Conservation (phyloP, 2,329 filamentous ascomycete genomes). For the Basipetospora chlamydospora region DNA sequence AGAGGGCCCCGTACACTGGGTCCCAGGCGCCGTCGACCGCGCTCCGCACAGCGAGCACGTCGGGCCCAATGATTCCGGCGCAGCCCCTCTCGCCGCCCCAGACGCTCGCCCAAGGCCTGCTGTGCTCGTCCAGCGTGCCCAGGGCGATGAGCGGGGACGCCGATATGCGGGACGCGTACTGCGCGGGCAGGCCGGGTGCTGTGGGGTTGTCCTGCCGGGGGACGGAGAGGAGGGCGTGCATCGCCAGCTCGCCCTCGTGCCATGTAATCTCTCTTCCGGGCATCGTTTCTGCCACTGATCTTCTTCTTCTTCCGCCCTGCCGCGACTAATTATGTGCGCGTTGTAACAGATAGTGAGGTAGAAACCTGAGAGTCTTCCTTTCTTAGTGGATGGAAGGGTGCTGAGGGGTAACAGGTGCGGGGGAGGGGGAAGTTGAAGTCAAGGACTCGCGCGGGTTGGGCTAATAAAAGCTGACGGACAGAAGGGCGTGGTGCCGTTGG, state of each 20-base stretch:
- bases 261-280: background rate
- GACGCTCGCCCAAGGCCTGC: constrained; percentile 60
- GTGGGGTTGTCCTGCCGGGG: constrained; percentile 52
- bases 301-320: background rate
- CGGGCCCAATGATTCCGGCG: constrained; percentile 44
- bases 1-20: constrained; percentile 52
- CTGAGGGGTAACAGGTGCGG: too few relatives aligned
- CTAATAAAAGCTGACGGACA: too few relatives aligned
- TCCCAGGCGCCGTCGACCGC: constrained; percentile 48
- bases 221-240: constrained; percentile 48
- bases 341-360: too few relatives aligned
- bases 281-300: background rate
- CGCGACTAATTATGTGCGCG: too few relatives aligned
- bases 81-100: constrained; percentile 65
- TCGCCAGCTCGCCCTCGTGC: constrained; percentile 41
- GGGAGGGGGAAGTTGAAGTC: too few relatives aligned
- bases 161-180: constrained; percentile 45
- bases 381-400: too few relatives aligned
- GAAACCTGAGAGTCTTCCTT: too few relatives aligned
- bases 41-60: constrained; percentile 48
- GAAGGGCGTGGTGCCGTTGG: too few relatives aligned
- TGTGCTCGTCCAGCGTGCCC: constrained; percentile 51
- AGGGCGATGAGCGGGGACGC: constrained; percentile 55
- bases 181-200: constrained; percentile 42
- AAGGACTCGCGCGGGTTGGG: too few relatives aligned